A percentile compares a stretch with the other conserved stretches of the same genome.
Conservation (phyloP, 192 early-diverging fungal genomes). For the Backusella liffmaniae region DNA sequence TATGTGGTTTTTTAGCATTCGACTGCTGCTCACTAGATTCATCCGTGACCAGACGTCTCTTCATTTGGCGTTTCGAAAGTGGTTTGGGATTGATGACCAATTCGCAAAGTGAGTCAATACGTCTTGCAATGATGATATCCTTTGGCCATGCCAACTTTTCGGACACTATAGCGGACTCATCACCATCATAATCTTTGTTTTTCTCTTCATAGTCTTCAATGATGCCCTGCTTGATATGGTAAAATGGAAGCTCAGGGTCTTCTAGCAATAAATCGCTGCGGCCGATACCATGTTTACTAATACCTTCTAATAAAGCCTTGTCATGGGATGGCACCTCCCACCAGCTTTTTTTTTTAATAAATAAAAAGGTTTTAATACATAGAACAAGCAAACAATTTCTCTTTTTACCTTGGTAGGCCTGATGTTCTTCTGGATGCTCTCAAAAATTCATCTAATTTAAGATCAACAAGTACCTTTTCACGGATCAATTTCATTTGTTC, state of each 20-base stretch:
- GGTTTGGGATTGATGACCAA: conserved; percentile 50
- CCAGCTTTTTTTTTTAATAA: conserved; percentile 46
- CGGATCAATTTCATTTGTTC: conserved; percentile 66
- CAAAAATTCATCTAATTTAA: conserved; percentile 48
- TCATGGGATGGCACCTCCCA: conserved; percentile 71
- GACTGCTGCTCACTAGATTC: not conserved
- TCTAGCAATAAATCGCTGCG: conserved; percentile 65
- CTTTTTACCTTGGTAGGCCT: conserved; percentile 42
- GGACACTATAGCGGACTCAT: conserved; percentile 21
- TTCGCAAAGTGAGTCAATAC: conserved; percentile 50
- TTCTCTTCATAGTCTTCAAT: conserved; percentile 15
- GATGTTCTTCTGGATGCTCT: conserved; percentile 46
- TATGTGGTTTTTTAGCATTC: not conserved
- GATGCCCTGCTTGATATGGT: conserved; percentile 38
- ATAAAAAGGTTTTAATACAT: not conserved
- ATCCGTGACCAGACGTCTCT: not conserved
- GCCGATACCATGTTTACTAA: conserved; percentile 67
- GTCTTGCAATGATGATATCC: conserved; percentile 51
- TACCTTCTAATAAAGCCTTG: conserved; percentile 59
- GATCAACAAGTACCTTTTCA: conserved; percentile 55
- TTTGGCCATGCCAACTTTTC: conserved; percentile 53
- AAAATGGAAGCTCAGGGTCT: conserved; percentile 54
- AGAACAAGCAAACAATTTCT: not conserved
- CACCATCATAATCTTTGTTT: conserved; percentile 2
- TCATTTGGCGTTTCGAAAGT: conserved; percentile 36